phyloP scores from a whole-genome alignment of 2,329 filamentous ascomycete species.

The Fusarium sp. region DNA sequence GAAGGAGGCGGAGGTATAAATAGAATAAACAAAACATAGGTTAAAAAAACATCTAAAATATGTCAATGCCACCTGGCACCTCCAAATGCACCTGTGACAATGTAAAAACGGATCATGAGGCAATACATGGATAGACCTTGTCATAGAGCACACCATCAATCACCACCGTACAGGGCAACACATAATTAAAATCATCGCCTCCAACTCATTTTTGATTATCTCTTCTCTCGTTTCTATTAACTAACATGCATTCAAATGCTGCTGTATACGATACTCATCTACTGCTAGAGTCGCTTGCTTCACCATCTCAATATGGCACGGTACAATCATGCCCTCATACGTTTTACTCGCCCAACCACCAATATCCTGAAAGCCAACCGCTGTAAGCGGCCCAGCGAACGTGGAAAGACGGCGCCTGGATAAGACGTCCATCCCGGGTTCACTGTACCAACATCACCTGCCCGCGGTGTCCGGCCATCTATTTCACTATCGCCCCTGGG shows the following conservation, averaged over 20 bases:
- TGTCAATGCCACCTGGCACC: not conserved
- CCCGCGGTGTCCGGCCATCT: constrained; percentile 37
- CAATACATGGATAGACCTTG: too few species aligned
- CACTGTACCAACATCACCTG: constrained; percentile 34
- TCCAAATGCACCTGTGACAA: not conserved
- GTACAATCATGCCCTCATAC: constrained; percentile 15
- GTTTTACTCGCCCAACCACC: constrained; percentile 35
- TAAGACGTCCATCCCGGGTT: constrained; percentile 18
- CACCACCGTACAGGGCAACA: not conserved
- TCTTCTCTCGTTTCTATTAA: constrained; percentile 39
- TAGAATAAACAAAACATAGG: constrained; percentile 11
- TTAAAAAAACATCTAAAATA: constrained; percentile 27
- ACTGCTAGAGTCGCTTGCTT: constrained; percentile 23
- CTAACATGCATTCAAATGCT: constrained; percentile 25
- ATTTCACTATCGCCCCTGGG: constrained; percentile 42
- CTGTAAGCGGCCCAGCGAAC: constrained; percentile 31
- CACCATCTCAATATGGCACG: constrained; percentile 22
- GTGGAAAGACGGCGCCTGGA: constrained; percentile 1
- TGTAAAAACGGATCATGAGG: not conserved
- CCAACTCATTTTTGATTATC: not conserved
- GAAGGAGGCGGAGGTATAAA: constrained; percentile 12
- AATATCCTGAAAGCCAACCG: constrained; percentile 33
- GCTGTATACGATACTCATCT: constrained; percentile 30
- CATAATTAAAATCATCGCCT: not conserved
- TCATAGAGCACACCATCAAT: too few species aligned